phyloP scores from a whole-genome alignment of 169 alveolate genomes.

The Eimeria sp. region DNA sequence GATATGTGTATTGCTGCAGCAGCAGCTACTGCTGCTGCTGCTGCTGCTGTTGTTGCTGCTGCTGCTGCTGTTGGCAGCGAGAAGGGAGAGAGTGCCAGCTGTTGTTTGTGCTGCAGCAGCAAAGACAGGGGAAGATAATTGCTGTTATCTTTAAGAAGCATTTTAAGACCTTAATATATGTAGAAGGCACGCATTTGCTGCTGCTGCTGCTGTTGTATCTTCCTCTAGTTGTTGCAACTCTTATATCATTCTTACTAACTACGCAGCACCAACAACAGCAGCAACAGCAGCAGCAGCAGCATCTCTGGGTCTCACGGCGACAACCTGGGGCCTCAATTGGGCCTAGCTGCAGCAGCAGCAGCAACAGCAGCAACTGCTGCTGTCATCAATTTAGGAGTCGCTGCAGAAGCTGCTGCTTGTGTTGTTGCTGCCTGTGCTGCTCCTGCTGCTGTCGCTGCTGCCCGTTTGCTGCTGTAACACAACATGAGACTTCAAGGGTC shows the following conservation, averaged over 20 bases:
- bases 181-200: constrained; percentile 1
- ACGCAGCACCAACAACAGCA: background rate
- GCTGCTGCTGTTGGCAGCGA: constrained; percentile 28
- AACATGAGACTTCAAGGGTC: background rate
- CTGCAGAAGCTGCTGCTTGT: background rate
- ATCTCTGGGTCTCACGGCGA: background rate
- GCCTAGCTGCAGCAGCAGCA: background rate
- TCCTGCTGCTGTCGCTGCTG: constrained; percentile 7
- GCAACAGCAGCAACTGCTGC: background rate
- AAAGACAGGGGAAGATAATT: background rate
- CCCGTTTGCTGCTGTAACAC: background rate
- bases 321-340: background rate
- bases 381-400: background rate
- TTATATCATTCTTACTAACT: background rate
- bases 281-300: constrained; percentile 40
- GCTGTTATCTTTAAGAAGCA: background rate
- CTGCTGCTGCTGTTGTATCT: constrained; percentile 34
- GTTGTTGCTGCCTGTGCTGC: background rate
- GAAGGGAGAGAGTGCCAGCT: background rate
- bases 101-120: background rate
- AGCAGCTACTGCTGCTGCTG: constrained; percentile 3
- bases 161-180: background rate
- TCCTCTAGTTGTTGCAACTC: background rate
- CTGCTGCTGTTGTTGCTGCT: constrained; percentile 47
- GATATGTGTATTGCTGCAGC: constrained; percentile 7